Evolutionary conservation across 2,329 filamentous ascomycete species (phyloP).

Genomic region (Tolypocladium album): DNA sequence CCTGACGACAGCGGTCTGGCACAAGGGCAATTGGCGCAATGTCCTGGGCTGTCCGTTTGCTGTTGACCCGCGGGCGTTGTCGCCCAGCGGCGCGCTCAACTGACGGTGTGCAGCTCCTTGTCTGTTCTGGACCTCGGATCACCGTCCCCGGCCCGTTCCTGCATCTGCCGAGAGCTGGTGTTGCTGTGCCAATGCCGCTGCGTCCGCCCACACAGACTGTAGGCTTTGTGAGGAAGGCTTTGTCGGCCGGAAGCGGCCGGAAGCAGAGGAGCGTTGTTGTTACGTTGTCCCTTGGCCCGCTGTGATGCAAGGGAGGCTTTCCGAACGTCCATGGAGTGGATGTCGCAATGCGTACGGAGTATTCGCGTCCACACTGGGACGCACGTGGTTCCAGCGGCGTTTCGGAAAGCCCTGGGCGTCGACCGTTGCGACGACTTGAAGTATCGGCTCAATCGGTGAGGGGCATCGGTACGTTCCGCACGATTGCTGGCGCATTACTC

Average conservation of each 20-base stretch:
- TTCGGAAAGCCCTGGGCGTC: no score
- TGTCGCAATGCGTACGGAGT: no score
- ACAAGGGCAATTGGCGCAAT: background rate
- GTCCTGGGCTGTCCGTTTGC: no score
- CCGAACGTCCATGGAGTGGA: background rate
- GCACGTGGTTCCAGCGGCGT: no score
- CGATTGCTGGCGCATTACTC: no score
- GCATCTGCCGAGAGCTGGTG: background rate
- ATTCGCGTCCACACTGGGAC: background rate
- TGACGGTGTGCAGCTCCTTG: background rate
- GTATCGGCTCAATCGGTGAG: no score
- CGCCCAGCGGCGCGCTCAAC: background rate
- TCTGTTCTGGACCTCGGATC: background rate
- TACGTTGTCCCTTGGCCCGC: background rate
- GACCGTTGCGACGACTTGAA: no score
- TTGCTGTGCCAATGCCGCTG: background rate
- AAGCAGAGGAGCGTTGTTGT: background rate
- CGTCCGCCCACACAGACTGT: background rate
- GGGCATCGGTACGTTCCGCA: no score
- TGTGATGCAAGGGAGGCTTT: background rate
- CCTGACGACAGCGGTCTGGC: background rate
- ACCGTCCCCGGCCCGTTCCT: background rate
- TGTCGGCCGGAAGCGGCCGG: background rate
- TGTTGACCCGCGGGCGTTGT: no score
- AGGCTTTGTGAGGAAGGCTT: background rate